These are phyloP conservation scores for Zoysia japonica DNA, from an alignment of 176 grass and related monocot genomes.

Conservation along the genomic window DNA sequence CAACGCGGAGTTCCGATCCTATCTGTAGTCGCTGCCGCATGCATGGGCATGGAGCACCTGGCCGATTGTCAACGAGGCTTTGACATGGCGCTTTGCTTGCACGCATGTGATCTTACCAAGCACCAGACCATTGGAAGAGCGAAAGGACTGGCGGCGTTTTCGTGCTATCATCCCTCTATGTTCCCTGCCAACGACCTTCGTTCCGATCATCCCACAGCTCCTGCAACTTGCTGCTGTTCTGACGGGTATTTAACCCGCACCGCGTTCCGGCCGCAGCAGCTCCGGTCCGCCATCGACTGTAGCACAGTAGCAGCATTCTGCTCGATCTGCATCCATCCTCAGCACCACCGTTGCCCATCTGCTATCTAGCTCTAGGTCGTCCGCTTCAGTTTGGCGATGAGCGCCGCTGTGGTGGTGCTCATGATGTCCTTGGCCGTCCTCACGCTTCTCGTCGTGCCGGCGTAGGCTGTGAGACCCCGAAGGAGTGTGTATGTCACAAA, in stretches of 20 bases:
- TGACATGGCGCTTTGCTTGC: neutral
- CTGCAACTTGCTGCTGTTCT: neutral
- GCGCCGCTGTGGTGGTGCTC: neutral
- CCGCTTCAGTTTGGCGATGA: neutral
- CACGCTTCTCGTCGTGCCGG: neutral
- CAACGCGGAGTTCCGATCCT: neutral
- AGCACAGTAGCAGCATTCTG: neutral
- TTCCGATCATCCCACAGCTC: neutral
- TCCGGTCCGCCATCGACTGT: neutral
- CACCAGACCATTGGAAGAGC: neutral
- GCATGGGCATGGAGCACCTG: neutral
- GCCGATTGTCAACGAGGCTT: neutral
- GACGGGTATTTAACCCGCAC: neutral
- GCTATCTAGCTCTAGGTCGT: neutral
- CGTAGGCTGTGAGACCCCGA: neutral
- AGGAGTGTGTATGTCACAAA: no score
- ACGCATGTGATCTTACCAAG: neutral
- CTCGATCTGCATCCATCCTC: neutral
- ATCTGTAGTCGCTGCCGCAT: neutral
- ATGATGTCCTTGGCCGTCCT: neutral
- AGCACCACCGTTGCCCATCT: neutral
- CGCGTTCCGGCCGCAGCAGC: neutral
- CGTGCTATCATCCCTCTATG: slow-evolving; percentile 1
- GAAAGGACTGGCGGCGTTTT: neutral
- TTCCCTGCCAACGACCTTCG: slow-evolving; percentile 2